phyloP scores from a whole-genome alignment of 306 rosid genomes.

The Fragaria nilgerrensis region DNA sequence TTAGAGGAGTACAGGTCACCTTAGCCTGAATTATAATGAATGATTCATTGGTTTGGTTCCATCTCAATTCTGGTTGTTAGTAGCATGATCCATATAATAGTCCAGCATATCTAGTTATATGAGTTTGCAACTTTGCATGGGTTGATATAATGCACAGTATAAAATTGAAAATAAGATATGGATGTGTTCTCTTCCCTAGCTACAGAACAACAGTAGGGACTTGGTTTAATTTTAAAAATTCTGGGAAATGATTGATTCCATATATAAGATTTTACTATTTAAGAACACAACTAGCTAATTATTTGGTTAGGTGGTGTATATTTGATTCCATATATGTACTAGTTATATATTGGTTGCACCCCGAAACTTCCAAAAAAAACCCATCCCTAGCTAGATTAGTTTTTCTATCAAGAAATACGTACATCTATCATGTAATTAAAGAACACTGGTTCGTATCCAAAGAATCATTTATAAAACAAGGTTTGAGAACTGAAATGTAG shows the following conservation, averaged over 20 bases:
- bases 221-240: background rate
- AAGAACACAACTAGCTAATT: background rate
- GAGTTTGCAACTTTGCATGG: background rate
- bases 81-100: background rate
- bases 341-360: background rate
- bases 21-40: background rate
- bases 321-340: background rate
- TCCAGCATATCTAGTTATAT: background rate
- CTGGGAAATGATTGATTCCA: background rate
- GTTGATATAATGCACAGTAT: background rate
- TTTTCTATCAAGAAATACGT: background rate
- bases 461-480: background rate
- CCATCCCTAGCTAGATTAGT: background rate
- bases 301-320: slow-evolving; percentile 10
- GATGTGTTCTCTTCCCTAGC: background rate
- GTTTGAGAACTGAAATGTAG: background rate
- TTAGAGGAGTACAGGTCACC: slow-evolving; percentile 6
- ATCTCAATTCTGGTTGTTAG: background rate
- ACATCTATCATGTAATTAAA: background rate
- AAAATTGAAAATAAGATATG: background rate
- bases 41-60: background rate
- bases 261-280: background rate
- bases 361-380: background rate
- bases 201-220: background rate
- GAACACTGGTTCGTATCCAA: background rate